Evolutionary conservation across 2,329 filamentous ascomycete genomes (phyloP).

Genomic region (Botryotinia convoluta): DNA sequence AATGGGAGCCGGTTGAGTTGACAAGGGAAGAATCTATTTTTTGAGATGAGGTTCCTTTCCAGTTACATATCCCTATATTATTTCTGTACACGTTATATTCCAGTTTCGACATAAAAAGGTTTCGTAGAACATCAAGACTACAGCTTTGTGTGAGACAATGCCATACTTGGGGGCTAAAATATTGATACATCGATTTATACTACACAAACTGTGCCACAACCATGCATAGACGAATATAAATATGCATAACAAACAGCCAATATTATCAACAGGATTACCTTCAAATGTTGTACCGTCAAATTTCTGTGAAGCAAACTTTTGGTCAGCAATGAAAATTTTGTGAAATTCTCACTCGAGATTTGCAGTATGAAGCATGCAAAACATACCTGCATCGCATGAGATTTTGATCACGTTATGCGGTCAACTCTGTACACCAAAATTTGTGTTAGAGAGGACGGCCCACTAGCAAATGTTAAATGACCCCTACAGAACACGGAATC

Average conservation of each 20-base stretch:
- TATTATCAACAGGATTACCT: no score
- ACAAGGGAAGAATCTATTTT: neutral
- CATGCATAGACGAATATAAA: neutral
- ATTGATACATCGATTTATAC: neutral
- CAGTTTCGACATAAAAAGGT: neutral
- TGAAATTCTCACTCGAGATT: neutral
- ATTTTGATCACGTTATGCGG: constrained; percentile 36
- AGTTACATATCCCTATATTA: neutral
- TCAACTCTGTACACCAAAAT: constrained; percentile 31
- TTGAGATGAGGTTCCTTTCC: neutral
- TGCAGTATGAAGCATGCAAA: constrained; percentile 31
- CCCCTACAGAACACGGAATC: constrained; percentile 21
- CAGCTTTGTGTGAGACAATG: neutral
- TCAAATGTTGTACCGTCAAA: neutral
- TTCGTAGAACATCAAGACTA: neutral
- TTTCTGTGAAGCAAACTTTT: neutral
- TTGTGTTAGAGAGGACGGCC: constrained; percentile 33
- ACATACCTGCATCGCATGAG: constrained; percentile 36
- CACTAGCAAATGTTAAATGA: constrained; percentile 29
- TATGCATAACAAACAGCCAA: neutral
- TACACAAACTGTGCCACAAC: constrained; percentile 4
- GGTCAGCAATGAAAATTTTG: no score
- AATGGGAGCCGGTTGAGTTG: neutral
- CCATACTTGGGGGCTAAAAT: neutral
- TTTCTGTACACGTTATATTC: neutral